Evolutionary conservation across 2,329 filamentous ascomycete genomes (phyloP).

Genomic region (Alternaria viburni): DNA sequence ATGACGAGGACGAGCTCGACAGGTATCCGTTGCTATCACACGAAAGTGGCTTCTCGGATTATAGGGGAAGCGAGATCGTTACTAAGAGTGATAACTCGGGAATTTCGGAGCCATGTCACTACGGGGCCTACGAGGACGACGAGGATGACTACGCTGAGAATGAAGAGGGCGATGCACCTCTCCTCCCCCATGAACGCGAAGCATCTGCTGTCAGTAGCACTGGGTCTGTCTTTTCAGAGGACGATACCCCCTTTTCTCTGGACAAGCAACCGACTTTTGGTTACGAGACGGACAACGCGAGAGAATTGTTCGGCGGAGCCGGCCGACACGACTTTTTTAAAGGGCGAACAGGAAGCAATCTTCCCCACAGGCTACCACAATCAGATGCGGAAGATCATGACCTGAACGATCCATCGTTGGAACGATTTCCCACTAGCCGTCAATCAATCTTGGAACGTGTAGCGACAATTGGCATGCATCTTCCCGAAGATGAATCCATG

Average conservation of each 20-base stretch:
- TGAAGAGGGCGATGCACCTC: slow-evolving; percentile 19
- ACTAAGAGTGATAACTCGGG: slow-evolving; percentile 22
- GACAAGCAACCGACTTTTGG: slow-evolving; percentile 14
- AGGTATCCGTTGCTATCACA: slow-evolving; percentile 46
- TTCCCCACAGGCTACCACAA: slow-evolving; percentile 36
- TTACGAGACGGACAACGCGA: slow-evolving; percentile 14
- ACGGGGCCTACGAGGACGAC: slow-evolving; percentile 8
- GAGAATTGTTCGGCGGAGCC: slow-evolving; percentile 14
- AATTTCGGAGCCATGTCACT: slow-evolving; percentile 17
- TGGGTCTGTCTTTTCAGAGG: slow-evolving; percentile 23
- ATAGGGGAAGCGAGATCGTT: slow-evolving; percentile 17
- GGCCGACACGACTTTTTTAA: slow-evolving; percentile 23
- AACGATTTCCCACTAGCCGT: slow-evolving; percentile 36
- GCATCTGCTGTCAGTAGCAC: slow-evolving; percentile 14
- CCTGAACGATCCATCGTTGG: slow-evolving; percentile 35
- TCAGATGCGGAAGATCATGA: slow-evolving; percentile 39
- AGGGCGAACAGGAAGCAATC: slow-evolving; percentile 26
- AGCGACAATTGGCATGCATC: slow-evolving; percentile 28
- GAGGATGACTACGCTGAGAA: not conserved
- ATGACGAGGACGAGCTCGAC: slow-evolving; percentile 31
- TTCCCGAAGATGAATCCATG: slow-evolving; percentile 35
- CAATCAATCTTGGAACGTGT: slow-evolving; percentile 39
- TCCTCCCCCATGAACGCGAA: slow-evolving; percentile 33
- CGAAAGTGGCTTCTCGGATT: slow-evolving; percentile 36
- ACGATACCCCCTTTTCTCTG: slow-evolving; percentile 8